Evolutionary conservation across 768 basidiomycete genomes (phyloP).

Genomic region (Lepiota subincarnata): DNA sequence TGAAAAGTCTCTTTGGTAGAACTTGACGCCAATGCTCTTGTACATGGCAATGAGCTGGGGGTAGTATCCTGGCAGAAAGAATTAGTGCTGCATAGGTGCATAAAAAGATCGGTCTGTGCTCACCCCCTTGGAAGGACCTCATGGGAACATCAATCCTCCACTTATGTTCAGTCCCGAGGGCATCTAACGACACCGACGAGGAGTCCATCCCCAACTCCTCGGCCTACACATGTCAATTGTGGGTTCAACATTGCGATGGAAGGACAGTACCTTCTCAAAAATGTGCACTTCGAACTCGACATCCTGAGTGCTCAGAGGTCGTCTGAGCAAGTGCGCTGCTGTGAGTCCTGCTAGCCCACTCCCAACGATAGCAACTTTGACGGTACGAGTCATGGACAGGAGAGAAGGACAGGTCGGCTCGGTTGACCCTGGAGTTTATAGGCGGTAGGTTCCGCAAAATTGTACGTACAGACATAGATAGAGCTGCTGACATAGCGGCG

Average conservation of each 20-base stretch:
- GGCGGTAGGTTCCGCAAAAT: background rate
- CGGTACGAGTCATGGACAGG: constrained; percentile 29
- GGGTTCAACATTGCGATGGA: background rate
- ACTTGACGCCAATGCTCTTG: constrained; percentile 51
- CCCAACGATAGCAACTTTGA: constrained; percentile 68
- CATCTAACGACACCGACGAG: constrained; percentile 46
- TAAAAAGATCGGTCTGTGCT: constrained; percentile 15
- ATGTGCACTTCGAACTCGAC: constrained; percentile 64
- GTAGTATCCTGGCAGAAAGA: constrained; percentile 58
- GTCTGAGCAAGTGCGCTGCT: constrained; percentile 54
- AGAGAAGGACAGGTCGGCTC: background rate
- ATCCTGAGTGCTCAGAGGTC: constrained; percentile 26
- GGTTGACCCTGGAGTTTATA: background rate
- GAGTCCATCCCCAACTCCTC: constrained; percentile 65
- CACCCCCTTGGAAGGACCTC: constrained; percentile 78
- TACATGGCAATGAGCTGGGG: constrained; percentile 66
- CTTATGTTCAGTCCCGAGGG: constrained; percentile 30
- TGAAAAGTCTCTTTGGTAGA: constrained; percentile 55
- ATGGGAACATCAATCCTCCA: constrained; percentile 76
- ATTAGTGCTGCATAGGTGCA: background rate
- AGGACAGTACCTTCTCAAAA: constrained; percentile 58
- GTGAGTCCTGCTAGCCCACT: constrained; percentile 73
- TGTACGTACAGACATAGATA: background rate
- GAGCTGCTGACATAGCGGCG: background rate
- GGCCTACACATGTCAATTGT: constrained; percentile 32